phyloP scores from a whole-genome alignment of 169 alveolate genomes.

The Perkinsus chesapeaki region DNA sequence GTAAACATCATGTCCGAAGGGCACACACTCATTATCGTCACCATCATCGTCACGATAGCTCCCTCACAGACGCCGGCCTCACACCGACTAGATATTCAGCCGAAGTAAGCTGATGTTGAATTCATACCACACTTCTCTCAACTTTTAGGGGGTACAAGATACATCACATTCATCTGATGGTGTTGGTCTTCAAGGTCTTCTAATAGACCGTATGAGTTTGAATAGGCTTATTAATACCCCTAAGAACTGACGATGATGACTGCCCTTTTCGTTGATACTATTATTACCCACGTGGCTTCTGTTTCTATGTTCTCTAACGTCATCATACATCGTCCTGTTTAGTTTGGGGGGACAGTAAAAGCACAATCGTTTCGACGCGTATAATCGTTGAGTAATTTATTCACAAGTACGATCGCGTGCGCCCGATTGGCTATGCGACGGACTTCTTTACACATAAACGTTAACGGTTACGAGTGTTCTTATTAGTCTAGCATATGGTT shows the following conservation, averaged over 20 bases:
- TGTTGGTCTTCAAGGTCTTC: not conserved
- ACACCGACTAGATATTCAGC: not conserved
- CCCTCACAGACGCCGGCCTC: not conserved
- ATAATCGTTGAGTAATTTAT: not conserved
- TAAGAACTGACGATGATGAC: not conserved
- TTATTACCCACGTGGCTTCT: not conserved
- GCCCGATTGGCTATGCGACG: not conserved
- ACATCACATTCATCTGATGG: not conserved
- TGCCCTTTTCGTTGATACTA: not conserved
- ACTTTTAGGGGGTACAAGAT: not conserved
- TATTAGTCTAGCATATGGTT: not conserved
- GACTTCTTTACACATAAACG: not conserved
- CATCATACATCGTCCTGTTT: not conserved
- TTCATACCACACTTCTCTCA: not conserved
- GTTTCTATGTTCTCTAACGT: not conserved
- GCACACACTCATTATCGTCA: not conserved
- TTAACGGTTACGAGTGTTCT: not conserved
- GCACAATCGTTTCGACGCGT: too few species aligned
- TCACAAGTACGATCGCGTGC: not conserved
- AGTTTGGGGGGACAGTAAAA: too few species aligned
- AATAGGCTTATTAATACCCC: not conserved
- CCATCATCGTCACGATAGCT: not conserved
- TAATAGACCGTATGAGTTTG: not conserved
- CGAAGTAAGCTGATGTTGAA: not conserved
- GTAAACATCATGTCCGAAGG: not conserved